Conservation (phyloP, 1,284 basidiomycete genomes). For the Calocybe gambosa region DNA sequence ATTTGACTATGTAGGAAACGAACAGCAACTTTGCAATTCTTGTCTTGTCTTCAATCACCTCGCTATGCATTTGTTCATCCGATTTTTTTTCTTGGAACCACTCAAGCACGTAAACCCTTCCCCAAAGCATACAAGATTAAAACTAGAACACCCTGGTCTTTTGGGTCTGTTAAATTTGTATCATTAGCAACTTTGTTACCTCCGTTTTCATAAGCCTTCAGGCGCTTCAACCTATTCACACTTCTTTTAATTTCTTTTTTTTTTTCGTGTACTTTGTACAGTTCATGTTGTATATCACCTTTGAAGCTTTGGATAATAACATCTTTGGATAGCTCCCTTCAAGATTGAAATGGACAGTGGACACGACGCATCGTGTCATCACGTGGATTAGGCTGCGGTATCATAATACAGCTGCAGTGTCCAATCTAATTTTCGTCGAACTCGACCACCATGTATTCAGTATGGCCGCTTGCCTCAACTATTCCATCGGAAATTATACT, state of each 20-base stretch:
- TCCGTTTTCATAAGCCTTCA: not conserved
- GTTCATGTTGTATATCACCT: not conserved
- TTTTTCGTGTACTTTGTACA: not conserved
- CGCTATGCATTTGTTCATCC: slow-evolving; percentile 6
- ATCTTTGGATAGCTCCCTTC: not conserved
- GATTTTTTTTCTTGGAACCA: slow-evolving; percentile 15
- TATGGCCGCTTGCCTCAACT: slow-evolving; percentile 18
- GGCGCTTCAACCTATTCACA: not conserved
- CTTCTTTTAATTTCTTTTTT: not conserved
- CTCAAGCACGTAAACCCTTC: slow-evolving; percentile 9
- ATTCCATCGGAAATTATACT: slow-evolving; percentile 53
- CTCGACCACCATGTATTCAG: slow-evolving; percentile 13
- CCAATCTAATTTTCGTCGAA: not conserved
- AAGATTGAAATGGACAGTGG: no score
- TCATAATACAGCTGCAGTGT: slow-evolving; percentile 5
- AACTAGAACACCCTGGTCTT: not conserved
- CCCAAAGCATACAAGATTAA: slow-evolving; percentile 5
- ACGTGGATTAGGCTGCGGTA: no score
- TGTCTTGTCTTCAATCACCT: slow-evolving; percentile 13
- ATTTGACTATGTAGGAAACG: slow-evolving; percentile 29
- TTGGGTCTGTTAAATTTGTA: slow-evolving; percentile 10
- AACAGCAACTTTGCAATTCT: not conserved
- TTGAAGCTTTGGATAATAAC: not conserved
- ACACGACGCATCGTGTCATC: no score
- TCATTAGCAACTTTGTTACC: slow-evolving; percentile 6